These are phyloP conservation scores for Alliaria petiolata DNA, from an alignment of 345 rosid genomes.

Conservation along the genomic window DNA sequence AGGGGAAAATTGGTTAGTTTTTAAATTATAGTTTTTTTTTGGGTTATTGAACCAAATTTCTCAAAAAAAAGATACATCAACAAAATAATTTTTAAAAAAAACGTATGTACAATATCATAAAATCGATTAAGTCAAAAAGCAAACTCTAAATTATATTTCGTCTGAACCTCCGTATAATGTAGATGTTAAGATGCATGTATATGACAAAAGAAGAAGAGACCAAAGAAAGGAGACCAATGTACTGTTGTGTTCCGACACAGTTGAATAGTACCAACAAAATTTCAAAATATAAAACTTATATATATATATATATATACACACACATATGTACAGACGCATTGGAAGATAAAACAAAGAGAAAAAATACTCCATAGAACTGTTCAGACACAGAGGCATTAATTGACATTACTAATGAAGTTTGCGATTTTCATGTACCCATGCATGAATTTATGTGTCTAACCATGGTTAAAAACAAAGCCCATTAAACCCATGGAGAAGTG, in stretches of 20 bases:
- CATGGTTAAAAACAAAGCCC: conserved; percentile 31
- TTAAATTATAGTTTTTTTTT: no score
- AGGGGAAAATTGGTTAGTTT: no score
- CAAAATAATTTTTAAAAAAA: not conserved
- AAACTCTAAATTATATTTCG: not conserved
- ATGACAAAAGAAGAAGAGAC: conserved; percentile 19
- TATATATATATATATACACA: not conserved
- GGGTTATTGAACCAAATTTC: no score
- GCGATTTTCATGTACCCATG: conserved; percentile 37
- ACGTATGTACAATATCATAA: not conserved
- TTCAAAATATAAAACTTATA: conserved; percentile 23
- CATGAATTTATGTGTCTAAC: conserved; percentile 40
- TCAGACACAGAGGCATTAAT: conserved; percentile 32
- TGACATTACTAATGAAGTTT: conserved; percentile 32
- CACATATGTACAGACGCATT: conserved; percentile 19
- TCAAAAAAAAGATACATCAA: not conserved
- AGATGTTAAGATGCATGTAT: not conserved
- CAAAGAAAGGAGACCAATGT: conserved; percentile 34
- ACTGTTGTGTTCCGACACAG: conserved; percentile 34
- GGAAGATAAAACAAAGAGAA: not conserved
- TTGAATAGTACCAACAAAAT: conserved; percentile 29
- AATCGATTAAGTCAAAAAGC: conserved; percentile 4
- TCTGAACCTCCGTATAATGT: not conserved
- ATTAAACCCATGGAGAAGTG: conserved; percentile 2
- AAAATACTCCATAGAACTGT: conserved; percentile 22